Base-by-base conservation (phyloP, 148 eudicot genomes). In the Dysphania ambrosioides region DNA sequence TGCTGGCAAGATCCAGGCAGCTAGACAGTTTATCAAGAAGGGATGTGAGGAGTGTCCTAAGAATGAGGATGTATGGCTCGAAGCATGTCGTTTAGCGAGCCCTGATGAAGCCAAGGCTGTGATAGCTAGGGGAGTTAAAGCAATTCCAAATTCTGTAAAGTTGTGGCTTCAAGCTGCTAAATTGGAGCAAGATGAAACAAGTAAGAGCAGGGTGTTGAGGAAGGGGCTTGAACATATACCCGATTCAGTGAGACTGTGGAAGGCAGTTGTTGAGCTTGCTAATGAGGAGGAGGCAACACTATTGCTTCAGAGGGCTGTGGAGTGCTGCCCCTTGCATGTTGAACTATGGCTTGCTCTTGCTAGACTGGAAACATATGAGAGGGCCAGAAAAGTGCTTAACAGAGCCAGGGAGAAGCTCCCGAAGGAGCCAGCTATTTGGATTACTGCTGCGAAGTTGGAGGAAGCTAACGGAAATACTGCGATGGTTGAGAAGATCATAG, bases 291-390 rank as follows among this genome's bases (percentile, higher is more conserved):
- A 88, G 40, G 98, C 98, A 0, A 86, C 86, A 58, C 75, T 92
- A 16, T 76, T 92, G 81, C 87, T 95, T 51, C 91, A 86, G 79
- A 90, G 92, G 65, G 98, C 98, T 23, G 98, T 92, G 31, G 96
- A 95, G 68, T 90, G 98, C 77, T 92, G 97, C 65, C 98, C 98
- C 6, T 78, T 92, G 86, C 97, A 92, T 78, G 92, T 92, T 21
- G 93, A 95, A 70, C 49, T 95, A 74, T 95, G 97, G 98, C 88
- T 95, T 79, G 97, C 97, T 51, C 91, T 92, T 56, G 98, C 98
- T 0, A 86, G 93, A 84, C 71, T 95, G 72, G 98, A 95, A 81
- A 90, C 89, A n/a, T 95, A 90, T 65, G 92, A 90, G n/a, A 89
- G 77, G 79, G 98, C 98, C 0, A 92, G 79, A 85, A 92, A 86